Conservation (phyloP, 1,284 basidiomycete species). For the Polyporus tsugae region DNA sequence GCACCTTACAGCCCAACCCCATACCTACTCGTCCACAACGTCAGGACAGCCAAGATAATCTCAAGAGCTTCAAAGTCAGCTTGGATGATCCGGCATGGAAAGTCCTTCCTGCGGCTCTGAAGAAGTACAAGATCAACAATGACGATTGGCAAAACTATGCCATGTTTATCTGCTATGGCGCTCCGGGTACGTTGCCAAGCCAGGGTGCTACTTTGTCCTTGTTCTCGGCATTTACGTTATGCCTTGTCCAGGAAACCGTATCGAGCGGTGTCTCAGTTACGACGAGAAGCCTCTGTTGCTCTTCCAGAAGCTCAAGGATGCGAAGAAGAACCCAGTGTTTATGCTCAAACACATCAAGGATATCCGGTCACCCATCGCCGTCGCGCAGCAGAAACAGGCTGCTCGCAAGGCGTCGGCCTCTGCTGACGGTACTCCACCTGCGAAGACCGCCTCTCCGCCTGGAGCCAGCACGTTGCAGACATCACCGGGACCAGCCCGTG, state of each 20-base stretch:
- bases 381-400: slow-evolving; percentile 94
- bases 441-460: slow-evolving; percentile 40
- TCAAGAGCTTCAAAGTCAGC: slow-evolving; percentile 90
- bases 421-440: slow-evolving; percentile 36
- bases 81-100: slow-evolving; percentile 98
- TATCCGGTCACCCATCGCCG: slow-evolving; percentile 95
- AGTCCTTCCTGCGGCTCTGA: slow-evolving; percentile 95
- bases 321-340: slow-evolving; percentile 97
- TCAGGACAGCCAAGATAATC: slow-evolving; percentile 77
- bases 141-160: slow-evolving; percentile 99
- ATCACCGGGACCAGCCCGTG: slow-evolving; percentile 35
- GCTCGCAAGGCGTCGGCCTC: slow-evolving; percentile 71
- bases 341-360: slow-evolving; percentile 99
- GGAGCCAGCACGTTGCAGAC: slow-evolving; percentile 16
- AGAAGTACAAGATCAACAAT: slow-evolving; percentile 98
- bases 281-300: slow-evolving; percentile 98
- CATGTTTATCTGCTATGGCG: slow-evolving; percentile 98
- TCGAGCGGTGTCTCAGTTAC: slow-evolving; percentile 95
- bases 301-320: slow-evolving; percentile 97
- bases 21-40: slow-evolving; percentile 54
- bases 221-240: slow-evolving; percentile 11
- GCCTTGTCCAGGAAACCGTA: slow-evolving; percentile 64
- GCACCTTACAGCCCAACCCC: slow-evolving; percentile 31
- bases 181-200: slow-evolving; percentile 67
- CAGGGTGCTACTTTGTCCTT: slow-evolving; percentile 9